Evolutionary conservation across 495 filamentous ascomycete genomes (phyloP), one percentile per base, ranked within the genome.

Genomic region (Penicillium coprophilum): DNA sequence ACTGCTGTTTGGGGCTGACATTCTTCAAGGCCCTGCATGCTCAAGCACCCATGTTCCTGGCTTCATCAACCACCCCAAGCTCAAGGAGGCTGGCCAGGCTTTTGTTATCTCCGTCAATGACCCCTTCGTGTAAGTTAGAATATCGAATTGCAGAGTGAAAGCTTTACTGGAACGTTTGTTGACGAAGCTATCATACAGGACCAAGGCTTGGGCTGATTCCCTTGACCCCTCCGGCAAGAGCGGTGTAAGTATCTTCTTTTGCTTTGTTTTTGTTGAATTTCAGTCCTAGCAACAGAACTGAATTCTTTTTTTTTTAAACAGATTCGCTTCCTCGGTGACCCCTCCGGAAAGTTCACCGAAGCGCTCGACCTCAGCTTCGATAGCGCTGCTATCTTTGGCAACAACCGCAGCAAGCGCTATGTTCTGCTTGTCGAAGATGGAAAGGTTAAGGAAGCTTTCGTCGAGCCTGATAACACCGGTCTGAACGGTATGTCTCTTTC

Each of bases 81-180:
- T 89, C 44, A 87, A 85, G 76, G 79, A 85, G 47, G 90, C 87
- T 12, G 90, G 93, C 47, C 67, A 83, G 46, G 87, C 93, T 39
- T 95, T 93, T 59, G 91, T 97, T 24, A 86, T 98, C 48, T 81
- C 86, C 23, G 91, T 97, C 69, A 98, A 98, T 74, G 94, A 98
- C 70, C 84, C 92, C 27, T 97, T 97, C 72, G 94, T 97, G 85
- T 95, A 82, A 77, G 88, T 17, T 5, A 36, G 2, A 38, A 28
- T 31, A 34, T 27, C 31, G 31, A 51, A 13, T 61, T 44, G 48
- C 41, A 43, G 45, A 15, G 34, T 5, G 20, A 12, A 4, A 21
- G 50, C 17, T n/a, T 30, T 17, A 5, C 24, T 27, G 13, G 12
- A 21, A 9, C 27, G 5, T 56, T 21, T 30, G 23, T 45, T 51